These are phyloP conservation scores for Lepraria neglecta DNA, from an alignment of 495 filamentous ascomycete species.

Conservation along the genomic window DNA sequence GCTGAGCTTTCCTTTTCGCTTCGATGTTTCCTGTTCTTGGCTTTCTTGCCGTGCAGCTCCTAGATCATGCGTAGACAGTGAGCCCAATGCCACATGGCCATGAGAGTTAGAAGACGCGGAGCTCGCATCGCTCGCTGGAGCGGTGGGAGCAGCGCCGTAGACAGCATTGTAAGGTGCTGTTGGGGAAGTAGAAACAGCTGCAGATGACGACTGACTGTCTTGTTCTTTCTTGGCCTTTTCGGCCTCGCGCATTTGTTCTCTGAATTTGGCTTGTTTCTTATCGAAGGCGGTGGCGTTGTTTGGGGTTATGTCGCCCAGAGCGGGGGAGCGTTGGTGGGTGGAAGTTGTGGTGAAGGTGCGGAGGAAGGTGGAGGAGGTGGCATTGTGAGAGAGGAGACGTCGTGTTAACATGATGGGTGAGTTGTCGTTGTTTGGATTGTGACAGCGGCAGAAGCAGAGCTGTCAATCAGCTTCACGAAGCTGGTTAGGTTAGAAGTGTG, in stretches of 20 bases:
- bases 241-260: conserved; percentile 69
- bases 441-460: conserved; percentile 19
- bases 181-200: conserved; percentile 41
- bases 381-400: conserved; percentile 40
- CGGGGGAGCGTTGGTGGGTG: conserved; percentile 56
- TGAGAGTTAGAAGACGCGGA: conserved; percentile 30
- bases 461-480: neutral
- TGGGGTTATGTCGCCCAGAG: conserved; percentile 74
- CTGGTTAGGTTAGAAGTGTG: neutral
- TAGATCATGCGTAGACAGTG: conserved; percentile 55
- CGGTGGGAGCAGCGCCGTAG: conserved; percentile 42
- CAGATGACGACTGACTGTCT: conserved; percentile 63
- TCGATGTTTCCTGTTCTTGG: conserved; percentile 31
- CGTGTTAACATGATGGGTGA: conserved; percentile 42
- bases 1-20: conserved; percentile 46
- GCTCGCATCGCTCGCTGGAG: conserved; percentile 52
- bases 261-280: conserved; percentile 74
- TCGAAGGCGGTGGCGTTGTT: conserved; percentile 67
- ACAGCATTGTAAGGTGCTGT: conserved; percentile 28
- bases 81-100: conserved; percentile 52
- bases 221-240: conserved; percentile 68
- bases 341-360: conserved; percentile 58
- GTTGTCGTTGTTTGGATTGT: neutral
- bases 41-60: conserved; percentile 43
- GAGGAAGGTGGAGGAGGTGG: conserved; percentile 35